Base-by-base conservation (phyloP, 176 grass and related monocot species). In the Ananas comosus region DNA sequence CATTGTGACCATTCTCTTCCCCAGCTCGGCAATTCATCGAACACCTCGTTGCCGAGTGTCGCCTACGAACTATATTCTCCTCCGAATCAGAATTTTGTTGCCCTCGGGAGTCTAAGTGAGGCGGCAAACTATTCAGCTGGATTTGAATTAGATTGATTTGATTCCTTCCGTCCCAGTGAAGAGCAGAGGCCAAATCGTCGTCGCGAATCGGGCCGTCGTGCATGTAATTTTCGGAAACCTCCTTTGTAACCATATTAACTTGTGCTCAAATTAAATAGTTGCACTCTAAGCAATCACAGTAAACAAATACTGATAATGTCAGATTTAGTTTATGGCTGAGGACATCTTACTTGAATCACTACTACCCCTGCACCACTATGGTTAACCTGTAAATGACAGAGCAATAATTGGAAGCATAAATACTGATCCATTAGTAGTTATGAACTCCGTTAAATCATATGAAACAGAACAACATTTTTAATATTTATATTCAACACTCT, bases 21-120 rank as follows among this genome's bases (percentile, higher is more conserved):
- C 68, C 75, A 16, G 42, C 53, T 61, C 69, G 75, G 72, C 68
- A 67, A 58, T 0, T 64, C 23, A 74, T 16, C 72, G 72, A 89
- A 53, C 28, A 57, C 29, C 22, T 70, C 58, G 63, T 57, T 23
- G 29, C 64, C 48, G 51, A 23, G 33, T 7, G 4, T 42, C 33
- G 4, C 33, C 33, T 42, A 42, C 6, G 33, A 4, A 12, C 49
- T 18, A 50, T 17, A 47, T 53, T 24, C 24, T 75, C 73, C 2
- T 50, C 14, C 48, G 64, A 4, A 10, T 52, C 16, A 0, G 57
- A 13, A 18, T 53, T 49, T 12, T 76, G 74, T 16, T 22, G 51
- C 54, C 66, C 66, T 12, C 42, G 53, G 16, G 64, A 67, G 7
- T 42, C 63, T 29, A 69, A 57, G 6, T 77, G 65, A 67, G 23